Evolutionary conservation across 805 yeast species (phyloP).

Genomic region (Candida takata): DNA sequence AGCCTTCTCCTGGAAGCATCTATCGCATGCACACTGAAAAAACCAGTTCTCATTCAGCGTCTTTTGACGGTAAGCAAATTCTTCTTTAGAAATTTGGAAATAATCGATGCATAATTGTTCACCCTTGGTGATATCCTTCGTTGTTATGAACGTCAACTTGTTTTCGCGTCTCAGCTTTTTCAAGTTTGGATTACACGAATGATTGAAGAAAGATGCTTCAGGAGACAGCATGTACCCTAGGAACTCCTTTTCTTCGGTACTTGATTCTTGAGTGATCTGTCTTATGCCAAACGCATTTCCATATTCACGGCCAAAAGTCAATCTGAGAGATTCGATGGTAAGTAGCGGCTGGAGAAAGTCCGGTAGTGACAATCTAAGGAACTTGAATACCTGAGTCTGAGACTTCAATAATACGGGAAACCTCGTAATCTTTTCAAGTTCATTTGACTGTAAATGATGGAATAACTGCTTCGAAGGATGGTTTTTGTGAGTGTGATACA

Average conservation of each 20-base stretch:
- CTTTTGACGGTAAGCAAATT: conserved; percentile 33
- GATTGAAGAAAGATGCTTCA: conserved; percentile 61
- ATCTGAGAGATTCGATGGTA: conserved; percentile 34
- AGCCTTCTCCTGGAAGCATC: conserved; percentile 29
- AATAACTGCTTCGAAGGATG: conserved; percentile 24
- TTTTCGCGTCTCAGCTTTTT: conserved; percentile 35
- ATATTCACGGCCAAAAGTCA: conserved; percentile 49
- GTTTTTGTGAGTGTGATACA: conserved; percentile 26
- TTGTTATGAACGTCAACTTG: conserved; percentile 36
- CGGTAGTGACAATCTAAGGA: conserved; percentile 35
- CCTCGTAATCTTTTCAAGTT: conserved; percentile 34
- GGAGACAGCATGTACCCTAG: conserved; percentile 58
- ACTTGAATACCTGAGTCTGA: conserved; percentile 41
- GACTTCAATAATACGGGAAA: conserved; percentile 44
- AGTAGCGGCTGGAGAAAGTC: conserved; percentile 28
- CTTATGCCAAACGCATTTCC: conserved; percentile 69
- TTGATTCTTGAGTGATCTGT: conserved; percentile 34
- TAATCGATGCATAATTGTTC: conserved; percentile 56
- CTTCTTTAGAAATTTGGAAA: conserved; percentile 42
- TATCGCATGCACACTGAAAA: conserved; percentile 46
- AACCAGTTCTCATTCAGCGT: conserved; percentile 49
- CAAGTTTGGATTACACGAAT: conserved; percentile 55
- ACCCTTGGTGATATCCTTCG: conserved; percentile 31
- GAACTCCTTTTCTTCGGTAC: conserved; percentile 42
- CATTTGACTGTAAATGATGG: conserved; percentile 44